Conservation (phyloP, 169 alveolate genomes). For the Babesia ovata region DNA sequence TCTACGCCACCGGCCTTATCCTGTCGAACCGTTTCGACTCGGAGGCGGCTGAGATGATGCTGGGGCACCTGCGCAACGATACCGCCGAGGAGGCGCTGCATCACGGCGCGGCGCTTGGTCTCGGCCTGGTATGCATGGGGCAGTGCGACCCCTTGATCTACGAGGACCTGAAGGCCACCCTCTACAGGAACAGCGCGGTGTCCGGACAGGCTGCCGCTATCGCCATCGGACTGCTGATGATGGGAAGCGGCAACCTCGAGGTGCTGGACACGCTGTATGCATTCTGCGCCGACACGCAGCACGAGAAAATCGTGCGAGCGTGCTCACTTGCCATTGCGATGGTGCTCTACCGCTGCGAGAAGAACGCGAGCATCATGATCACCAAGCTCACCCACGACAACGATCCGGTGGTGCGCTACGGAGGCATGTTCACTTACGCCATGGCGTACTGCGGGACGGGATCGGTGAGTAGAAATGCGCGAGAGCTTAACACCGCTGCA, state of each 20-base stretch:
- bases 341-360: slow-evolving; percentile 92
- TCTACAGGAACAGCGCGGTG: slow-evolving; percentile 92
- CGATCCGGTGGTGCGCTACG: slow-evolving; percentile 96
- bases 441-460: slow-evolving; percentile 97
- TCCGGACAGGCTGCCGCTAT: slow-evolving; percentile 98
- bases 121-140: slow-evolving; percentile 93
- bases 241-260: slow-evolving; percentile 83
- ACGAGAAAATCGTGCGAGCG: slow-evolving; percentile 97
- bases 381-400: slow-evolving; percentile 86
- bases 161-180: slow-evolving; percentile 87
- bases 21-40: slow-evolving; percentile 88
- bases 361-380: slow-evolving; percentile 90
- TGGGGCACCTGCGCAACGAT: slow-evolving; percentile 79
- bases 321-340: slow-evolving; percentile 93
- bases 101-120: slow-evolving; percentile 97
- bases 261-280: slow-evolving; percentile 89
- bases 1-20: slow-evolving; percentile 91
- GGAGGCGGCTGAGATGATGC: slow-evolving; percentile 76
- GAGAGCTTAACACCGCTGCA: background rate
- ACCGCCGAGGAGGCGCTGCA: slow-evolving; percentile 79
- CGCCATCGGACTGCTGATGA: slow-evolving; percentile 93
- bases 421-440: slow-evolving; percentile 96
- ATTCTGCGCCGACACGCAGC: slow-evolving; percentile 96
- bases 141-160: slow-evolving; percentile 80
- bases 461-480: slow-evolving; percentile 48